These are phyloP conservation scores for Prunus mongolica DNA, from an alignment of 306 rosid species.

Conservation along the genomic window DNA sequence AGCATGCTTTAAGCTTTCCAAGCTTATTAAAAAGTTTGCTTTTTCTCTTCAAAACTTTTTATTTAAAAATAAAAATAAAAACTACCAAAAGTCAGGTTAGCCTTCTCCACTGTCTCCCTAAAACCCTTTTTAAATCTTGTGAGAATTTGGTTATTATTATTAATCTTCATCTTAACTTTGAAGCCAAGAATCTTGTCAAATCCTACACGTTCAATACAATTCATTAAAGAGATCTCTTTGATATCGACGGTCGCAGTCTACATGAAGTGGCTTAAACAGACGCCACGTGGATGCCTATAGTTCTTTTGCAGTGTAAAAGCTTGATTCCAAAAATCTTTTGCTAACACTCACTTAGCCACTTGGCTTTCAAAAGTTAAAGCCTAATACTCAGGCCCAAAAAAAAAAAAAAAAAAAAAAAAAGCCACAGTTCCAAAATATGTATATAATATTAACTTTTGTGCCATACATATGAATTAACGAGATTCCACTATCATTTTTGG, in stretches of 20 bases:
- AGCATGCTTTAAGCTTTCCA: neutral
- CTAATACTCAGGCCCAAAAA: too few species aligned
- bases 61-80: too few species aligned
- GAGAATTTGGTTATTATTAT: neutral
- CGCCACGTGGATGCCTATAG: constrained; percentile 20
- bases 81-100: neutral
- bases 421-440: too few species aligned
- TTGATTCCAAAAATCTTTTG: constrained; percentile 18
- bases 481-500: too few species aligned
- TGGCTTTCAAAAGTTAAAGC: neutral
- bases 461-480: too few species aligned
- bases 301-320: constrained; percentile 15
- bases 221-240: constrained; percentile 15
- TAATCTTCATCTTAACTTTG: constrained; percentile 19
- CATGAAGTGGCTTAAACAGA: constrained; percentile 18
- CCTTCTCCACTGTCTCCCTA: neutral
- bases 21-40: neutral
- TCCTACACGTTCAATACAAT: constrained; percentile 16
- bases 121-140: neutral
- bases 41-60: neutral
- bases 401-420: too few species aligned
- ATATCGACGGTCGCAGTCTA: constrained; percentile 3
- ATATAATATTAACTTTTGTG: too few species aligned
- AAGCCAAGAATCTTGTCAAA: constrained; percentile 40
- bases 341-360: neutral